phyloP scores from a whole-genome alignment of 306 rosid species.

The Quercus glauca region DNA sequence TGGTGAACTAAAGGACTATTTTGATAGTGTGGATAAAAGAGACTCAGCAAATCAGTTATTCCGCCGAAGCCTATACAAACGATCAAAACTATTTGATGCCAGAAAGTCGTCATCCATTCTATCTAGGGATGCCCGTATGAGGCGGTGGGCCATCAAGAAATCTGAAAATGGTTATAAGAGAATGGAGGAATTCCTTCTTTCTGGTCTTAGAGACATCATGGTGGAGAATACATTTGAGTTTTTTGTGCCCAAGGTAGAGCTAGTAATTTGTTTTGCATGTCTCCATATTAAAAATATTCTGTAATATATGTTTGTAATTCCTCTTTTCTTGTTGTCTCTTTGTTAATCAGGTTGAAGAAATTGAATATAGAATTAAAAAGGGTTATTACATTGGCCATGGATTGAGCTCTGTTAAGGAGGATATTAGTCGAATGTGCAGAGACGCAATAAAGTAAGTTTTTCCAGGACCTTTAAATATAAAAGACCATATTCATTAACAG shows the following conservation, averaged over 20 bases:
- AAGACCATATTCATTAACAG: background rate
- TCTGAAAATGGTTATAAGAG: constrained; percentile 89
- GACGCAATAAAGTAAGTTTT: constrained; percentile 88
- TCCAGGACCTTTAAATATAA: background rate
- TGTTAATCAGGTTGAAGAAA: constrained; percentile 79
- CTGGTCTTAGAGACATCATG: constrained; percentile 87
- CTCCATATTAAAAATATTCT: background rate
- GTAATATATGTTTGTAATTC: constrained; percentile 1
- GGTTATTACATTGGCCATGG: constrained; percentile 91
- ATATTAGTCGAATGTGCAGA: constrained; percentile 93
- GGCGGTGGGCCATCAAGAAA: constrained; percentile 94
- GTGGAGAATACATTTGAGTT: constrained; percentile 75
- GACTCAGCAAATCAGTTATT: constrained; percentile 78
- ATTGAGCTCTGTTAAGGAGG: constrained; percentile 82
- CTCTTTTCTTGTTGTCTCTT: constrained; percentile 6
- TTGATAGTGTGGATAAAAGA: constrained; percentile 93
- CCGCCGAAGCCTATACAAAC: constrained; percentile 83
- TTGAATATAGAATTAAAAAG: constrained; percentile 76
- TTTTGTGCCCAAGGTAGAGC: constrained; percentile 84
- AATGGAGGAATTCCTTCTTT: constrained; percentile 90
- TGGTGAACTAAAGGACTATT: constrained; percentile 88
- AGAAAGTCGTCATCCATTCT: constrained; percentile 93
- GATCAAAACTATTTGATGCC: constrained; percentile 94
- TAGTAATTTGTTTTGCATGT: background rate
- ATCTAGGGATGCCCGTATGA: constrained; percentile 97